Evolutionary conservation across 371 early-diverging fungal genomes (phyloP).

Genomic region (Apophysomyces ossiformis): DNA sequence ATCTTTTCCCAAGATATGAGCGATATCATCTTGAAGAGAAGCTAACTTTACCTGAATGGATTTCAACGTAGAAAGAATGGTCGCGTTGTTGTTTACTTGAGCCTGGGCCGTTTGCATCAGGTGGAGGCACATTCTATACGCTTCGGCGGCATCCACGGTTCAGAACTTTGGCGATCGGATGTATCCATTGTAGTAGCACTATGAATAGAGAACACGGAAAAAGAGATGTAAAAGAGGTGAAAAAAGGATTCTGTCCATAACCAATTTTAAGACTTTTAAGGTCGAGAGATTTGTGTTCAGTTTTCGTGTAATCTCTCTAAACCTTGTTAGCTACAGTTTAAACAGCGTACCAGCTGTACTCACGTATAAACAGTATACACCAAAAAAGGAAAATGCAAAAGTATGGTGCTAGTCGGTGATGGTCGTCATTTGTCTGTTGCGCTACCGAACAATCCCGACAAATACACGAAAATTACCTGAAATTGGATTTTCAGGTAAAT

Average conservation of each 20-base stretch:
- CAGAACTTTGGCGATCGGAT: background rate
- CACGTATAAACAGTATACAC: too few relatives aligned
- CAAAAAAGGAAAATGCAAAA: background rate
- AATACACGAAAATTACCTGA: too few relatives aligned
- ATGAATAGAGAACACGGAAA: background rate
- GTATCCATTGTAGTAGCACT: background rate
- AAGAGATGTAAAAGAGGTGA: background rate
- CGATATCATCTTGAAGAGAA: background rate
- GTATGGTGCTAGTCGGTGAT: too few relatives aligned
- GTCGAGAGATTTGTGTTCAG: background rate
- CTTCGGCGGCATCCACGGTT: background rate
- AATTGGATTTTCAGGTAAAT: too few relatives aligned
- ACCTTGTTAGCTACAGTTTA: background rate
- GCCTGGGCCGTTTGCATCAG: background rate
- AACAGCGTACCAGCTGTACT: background rate
- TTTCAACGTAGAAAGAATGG: background rate
- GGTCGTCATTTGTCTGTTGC: too few relatives aligned
- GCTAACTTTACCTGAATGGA: background rate
- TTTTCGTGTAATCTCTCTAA: background rate
- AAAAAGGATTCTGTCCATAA: background rate
- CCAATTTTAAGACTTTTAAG: slow-evolving; percentile 2
- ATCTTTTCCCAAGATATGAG: background rate
- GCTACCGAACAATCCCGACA: too few relatives aligned
- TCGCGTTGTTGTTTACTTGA: background rate
- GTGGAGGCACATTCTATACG: background rate